A percentile compares a stretch with the other conserved stretches of the same genome.
These are phyloP conservation scores for Sextonia rubra DNA, from an alignment of 164 flowering plant genomes.

Conservation along the genomic window DNA sequence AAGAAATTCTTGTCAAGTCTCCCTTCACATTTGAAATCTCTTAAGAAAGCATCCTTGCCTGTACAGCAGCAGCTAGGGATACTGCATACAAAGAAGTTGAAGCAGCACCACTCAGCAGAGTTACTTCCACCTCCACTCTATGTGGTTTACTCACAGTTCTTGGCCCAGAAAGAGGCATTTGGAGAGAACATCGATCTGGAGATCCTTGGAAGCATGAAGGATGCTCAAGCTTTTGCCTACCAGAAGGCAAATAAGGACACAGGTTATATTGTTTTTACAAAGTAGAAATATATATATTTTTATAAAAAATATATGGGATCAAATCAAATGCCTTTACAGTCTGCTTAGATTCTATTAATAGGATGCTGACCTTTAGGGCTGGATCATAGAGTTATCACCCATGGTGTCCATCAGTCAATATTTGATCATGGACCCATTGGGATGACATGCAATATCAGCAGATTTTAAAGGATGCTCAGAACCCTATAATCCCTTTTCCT, in stretches of 20 bases:
- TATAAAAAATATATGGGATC: too few relatives aligned
- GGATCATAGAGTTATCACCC: too few relatives aligned
- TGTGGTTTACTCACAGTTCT: slow-evolving; percentile 79
- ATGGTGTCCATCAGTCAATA: background rate
- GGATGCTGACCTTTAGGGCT: too few relatives aligned
- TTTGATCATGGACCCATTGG: background rate
- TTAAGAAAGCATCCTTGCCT: slow-evolving; percentile 97
- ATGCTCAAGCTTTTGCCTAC: slow-evolving; percentile 84
- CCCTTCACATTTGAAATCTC: slow-evolving; percentile 90
- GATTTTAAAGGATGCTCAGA: background rate
- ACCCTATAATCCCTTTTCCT: background rate
- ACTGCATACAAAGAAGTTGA: slow-evolving; percentile 70
- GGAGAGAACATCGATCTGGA: slow-evolving; percentile 84
- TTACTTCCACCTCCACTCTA: slow-evolving; percentile 93
- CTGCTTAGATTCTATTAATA: too few relatives aligned
- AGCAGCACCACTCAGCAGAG: slow-evolving; percentile 84
- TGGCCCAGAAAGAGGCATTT: slow-evolving; percentile 97
- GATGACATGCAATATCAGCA: background rate
- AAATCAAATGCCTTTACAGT: too few relatives aligned
- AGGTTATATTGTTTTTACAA: slow-evolving; percentile 31
- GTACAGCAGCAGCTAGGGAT: slow-evolving; percentile 85
- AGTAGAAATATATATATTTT: too few relatives aligned
- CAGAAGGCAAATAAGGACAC: slow-evolving; percentile 71
- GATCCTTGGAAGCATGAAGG: slow-evolving; percentile 81
- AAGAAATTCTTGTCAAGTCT: slow-evolving; percentile 94